Base-by-base conservation (phyloP, 495 filamentous ascomycete genomes). In the Penicillium verhagenii region DNA sequence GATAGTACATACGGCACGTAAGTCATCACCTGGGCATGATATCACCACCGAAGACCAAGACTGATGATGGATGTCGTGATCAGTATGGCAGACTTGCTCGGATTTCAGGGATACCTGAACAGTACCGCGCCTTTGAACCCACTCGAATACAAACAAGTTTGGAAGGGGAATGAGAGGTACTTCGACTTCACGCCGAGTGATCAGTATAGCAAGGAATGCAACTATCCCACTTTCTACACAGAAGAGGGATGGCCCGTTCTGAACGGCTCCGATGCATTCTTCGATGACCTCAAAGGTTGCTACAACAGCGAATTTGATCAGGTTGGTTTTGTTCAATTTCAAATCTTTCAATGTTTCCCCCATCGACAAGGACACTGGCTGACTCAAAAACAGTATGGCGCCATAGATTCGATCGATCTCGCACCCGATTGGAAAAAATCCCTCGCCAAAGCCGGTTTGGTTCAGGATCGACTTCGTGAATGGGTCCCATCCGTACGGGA, bases 401-500 rank as follows among this genome's bases (percentile, higher is more conserved):
- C 87, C 58, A 81, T 81, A 21, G 84, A 85, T 62, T 82, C 85
- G 13, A 87, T 88, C 55, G 86, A 85, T 51, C 81, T 84, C 26
- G 86, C 74, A 48, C 84, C 84, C 0, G 84, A 88, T 58, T 89
- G 82, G 80, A 70, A 86, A 64, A 78, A 78, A 56, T 77, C 88
- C 65, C 71, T 90, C 44, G 79, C 86, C 39, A 89, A 89, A 60
- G 89, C 89, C 63, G 84, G 85, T 28, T 87, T 79, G 39, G 87
- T 89, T 11, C 87, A 90, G 64, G 86, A 90, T 67, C 85, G 87
- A 57, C 77, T 90, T 4, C 82, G 87, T 47, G 86, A 88, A 60
- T 90, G 87, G 87, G 53, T 76, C 7, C 82, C 84, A 2, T 66
- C 70, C 13, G 86, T 89, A 0, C 66, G 75, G 9, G 71, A 79